Evolutionary conservation across 345 rosid species (phyloP).

Genomic region (Erucastrum elatum): DNA sequence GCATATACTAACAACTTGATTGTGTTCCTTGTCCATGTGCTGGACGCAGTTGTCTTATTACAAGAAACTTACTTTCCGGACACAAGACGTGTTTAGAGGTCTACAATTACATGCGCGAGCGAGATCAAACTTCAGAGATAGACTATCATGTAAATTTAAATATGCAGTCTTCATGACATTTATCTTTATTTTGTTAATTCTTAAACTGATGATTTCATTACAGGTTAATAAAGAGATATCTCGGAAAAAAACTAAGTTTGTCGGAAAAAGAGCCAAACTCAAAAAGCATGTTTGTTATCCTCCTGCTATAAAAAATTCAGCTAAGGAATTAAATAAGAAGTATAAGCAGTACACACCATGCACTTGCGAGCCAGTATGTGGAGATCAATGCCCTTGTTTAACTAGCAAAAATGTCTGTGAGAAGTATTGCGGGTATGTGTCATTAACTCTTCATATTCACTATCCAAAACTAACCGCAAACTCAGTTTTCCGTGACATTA

Average conservation of each 20-base stretch:
- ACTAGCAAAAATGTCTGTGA: conserved; percentile 83
- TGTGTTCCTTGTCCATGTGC: conserved; percentile 6
- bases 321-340: conserved; percentile 57
- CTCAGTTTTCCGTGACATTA: neutral
- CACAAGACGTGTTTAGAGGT: conserved; percentile 82
- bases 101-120: conserved; percentile 65
- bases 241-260: conserved; percentile 45
- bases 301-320: conserved; percentile 62
- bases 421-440: conserved; percentile 95
- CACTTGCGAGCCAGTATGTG: conserved; percentile 80
- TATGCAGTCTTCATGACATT: conserved; percentile 5
- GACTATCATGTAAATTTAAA: neutral
- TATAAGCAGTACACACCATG: conserved; percentile 88
- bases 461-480: neutral
- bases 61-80: conserved; percentile 70
- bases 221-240: conserved; percentile 13
- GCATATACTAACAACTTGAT: neutral
- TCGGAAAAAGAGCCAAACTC: conserved; percentile 62
- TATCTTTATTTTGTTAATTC: neutral
- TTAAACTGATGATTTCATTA: neutral
- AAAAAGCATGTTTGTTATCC: conserved; percentile 84
- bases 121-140: conserved; percentile 24
- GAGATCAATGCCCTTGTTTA: conserved; percentile 78
- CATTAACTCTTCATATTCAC: neutral
- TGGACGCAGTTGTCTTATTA: conserved; percentile 76